These are phyloP conservation scores for Silene latifolia DNA, from an alignment of 148 eudicot species.

Conservation along the genomic window DNA sequence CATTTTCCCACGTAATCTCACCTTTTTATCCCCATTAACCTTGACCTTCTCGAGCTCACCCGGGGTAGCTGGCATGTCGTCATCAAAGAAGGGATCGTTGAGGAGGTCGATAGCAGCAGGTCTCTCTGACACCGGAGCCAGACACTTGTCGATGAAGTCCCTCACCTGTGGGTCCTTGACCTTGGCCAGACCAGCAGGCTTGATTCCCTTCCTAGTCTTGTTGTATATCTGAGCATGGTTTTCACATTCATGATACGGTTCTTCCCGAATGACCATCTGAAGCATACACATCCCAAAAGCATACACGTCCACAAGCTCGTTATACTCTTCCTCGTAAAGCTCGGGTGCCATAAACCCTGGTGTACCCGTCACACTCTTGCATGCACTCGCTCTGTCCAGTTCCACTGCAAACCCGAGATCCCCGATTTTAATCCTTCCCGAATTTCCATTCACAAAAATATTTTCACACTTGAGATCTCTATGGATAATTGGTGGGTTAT, in stretches of 20 bases:
- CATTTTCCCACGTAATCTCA: constrained; percentile 15
- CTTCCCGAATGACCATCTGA: constrained; percentile 23
- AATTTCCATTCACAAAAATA: constrained; percentile 34
- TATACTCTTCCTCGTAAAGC: constrained; percentile 25
- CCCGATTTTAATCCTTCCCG: constrained; percentile 29
- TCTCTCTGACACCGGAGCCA: constrained; percentile 50
- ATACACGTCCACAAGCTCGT: constrained; percentile 27
- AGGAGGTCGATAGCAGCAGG: constrained; percentile 50
- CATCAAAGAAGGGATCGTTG: constrained; percentile 47
- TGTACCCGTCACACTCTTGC: constrained; percentile 13
- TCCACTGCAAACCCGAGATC: constrained; percentile 30
- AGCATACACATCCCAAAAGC: constrained; percentile 29
- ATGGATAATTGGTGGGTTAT: constrained; percentile 30
- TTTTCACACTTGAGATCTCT: constrained; percentile 30
- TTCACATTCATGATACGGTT: constrained; percentile 25
- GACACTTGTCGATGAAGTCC: constrained; percentile 55
- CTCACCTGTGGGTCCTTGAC: constrained; percentile 52
- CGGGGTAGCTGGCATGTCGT: not conserved
- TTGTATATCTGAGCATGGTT: constrained; percentile 17
- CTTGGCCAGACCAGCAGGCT: constrained; percentile 48
- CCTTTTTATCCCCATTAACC: not conserved
- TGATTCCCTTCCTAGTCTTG: constrained; percentile 30
- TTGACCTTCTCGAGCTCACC: constrained; percentile 4
- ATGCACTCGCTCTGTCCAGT: not conserved
- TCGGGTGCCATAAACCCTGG: constrained; percentile 37